Evolutionary conservation across 1,139 yeast species (phyloP).

Genomic region (Candida sanyaensis): DNA sequence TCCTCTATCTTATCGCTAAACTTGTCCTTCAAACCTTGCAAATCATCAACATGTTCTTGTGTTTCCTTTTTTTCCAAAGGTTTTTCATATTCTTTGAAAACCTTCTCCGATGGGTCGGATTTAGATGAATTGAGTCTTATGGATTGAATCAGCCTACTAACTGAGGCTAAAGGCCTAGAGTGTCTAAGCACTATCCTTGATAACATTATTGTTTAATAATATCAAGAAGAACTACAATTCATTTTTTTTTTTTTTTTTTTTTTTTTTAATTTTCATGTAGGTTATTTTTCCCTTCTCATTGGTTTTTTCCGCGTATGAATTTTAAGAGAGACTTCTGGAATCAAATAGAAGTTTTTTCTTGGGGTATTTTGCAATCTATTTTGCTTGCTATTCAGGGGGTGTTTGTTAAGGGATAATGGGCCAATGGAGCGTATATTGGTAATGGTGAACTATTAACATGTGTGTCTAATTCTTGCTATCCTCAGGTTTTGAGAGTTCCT

Average conservation of each 20-base stretch:
- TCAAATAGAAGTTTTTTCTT: not conserved
- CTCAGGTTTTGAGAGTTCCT: conserved; percentile 17
- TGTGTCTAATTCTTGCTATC: conserved; percentile 3
- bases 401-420: not conserved
- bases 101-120: conserved; percentile 3
- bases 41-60: too few relatives aligned
- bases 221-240: not conserved
- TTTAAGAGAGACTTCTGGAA: not conserved
- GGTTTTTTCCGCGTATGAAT: too few relatives aligned
- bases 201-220: not conserved
- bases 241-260: too few relatives aligned
- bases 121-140: conserved; percentile 8
- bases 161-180: not conserved
- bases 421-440: too few relatives aligned
- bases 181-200: not conserved
- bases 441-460: too few relatives aligned
- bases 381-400: not conserved
- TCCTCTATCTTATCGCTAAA: conserved; percentile 1
- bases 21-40: not conserved
- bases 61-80: conserved; percentile 1
- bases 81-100: conserved; percentile 2
- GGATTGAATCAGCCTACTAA: not conserved
- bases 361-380: not conserved
- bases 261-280: not conserved
- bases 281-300: too few relatives aligned